phyloP scores from a whole-genome alignment of 345 rosid genomes.

The Durio zibethinus region DNA sequence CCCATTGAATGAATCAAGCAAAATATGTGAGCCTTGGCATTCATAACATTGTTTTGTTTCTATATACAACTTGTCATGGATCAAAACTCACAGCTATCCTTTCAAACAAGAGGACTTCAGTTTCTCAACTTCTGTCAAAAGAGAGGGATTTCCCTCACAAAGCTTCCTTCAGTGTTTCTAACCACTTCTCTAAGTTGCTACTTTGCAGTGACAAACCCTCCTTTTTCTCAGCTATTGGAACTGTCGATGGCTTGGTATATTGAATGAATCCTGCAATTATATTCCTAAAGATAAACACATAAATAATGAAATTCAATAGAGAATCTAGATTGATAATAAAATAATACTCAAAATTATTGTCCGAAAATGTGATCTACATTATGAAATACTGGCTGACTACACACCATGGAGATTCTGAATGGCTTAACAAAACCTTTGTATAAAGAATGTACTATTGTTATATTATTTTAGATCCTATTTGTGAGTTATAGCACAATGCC shows the following conservation, averaged over 20 bases:
- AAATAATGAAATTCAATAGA: not conserved
- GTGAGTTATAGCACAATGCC: not conserved
- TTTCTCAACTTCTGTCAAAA: slow-evolving; percentile 54
- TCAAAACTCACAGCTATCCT: not conserved
- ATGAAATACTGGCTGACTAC: not conserved
- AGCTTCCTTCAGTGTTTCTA: slow-evolving; percentile 50
- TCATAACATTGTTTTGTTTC: not conserved
- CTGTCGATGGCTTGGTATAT: slow-evolving; percentile 27
- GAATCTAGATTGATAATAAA: not conserved
- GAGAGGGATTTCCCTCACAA: slow-evolving; percentile 65
- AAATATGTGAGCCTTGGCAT: not conserved
- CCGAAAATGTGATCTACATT: not conserved
- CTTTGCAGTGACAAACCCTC: slow-evolving; percentile 19
- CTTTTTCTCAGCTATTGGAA: slow-evolving; percentile 17
- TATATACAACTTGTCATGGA: not conserved
- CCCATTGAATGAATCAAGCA: not conserved
- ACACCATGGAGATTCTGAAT: not conserved
- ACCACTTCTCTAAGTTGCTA: slow-evolving; percentile 28
- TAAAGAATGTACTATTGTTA: too few relatives aligned
- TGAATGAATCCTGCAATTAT: slow-evolving; percentile 46
- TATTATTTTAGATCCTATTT: not conserved
- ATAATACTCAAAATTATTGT: not conserved
- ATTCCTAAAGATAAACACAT: slow-evolving; percentile 7
- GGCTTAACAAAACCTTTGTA: too few relatives aligned
- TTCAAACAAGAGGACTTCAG: slow-evolving; percentile 25